Conservation (phyloP, 306 rosid species). For the Prunus armeniaca region DNA sequence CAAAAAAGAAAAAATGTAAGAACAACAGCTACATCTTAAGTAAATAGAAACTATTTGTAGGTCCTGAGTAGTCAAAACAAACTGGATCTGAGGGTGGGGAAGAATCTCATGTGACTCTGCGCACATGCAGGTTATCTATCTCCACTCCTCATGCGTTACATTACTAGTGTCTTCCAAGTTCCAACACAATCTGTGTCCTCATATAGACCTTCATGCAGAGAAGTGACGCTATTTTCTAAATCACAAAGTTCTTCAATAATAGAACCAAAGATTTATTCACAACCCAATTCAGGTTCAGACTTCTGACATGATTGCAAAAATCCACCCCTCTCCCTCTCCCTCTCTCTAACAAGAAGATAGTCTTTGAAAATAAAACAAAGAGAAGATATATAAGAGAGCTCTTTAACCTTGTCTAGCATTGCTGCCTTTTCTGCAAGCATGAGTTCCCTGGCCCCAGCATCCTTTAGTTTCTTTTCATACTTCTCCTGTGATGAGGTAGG, state of each 20-base stretch:
- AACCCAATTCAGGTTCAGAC: no score
- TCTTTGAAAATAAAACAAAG: slow-evolving; percentile 4
- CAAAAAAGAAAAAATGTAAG: neutral
- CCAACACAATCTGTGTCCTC: neutral
- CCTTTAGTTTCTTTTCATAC: slow-evolving; percentile 79
- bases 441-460: slow-evolving; percentile 82
- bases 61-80: neutral
- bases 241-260: neutral
- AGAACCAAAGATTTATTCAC: no score
- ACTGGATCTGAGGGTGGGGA: neutral
- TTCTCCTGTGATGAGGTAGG: slow-evolving; percentile 49
- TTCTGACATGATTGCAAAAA: no score
- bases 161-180: neutral
- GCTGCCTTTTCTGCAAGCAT: slow-evolving; percentile 95
- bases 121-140: neutral
- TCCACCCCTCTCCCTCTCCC: no score
- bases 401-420: slow-evolving; percentile 75
- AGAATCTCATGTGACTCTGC: neutral
- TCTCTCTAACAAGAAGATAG: neutral
- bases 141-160: neutral
- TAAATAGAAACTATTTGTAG: neutral
- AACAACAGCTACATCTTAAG: neutral
- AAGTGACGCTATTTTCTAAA: neutral
- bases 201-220: neutral
- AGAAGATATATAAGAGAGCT: slow-evolving; percentile 1